These are phyloP conservation scores for Didymella pinodella DNA, from an alignment of 2,329 filamentous ascomycete species.

Conservation along the genomic window DNA sequence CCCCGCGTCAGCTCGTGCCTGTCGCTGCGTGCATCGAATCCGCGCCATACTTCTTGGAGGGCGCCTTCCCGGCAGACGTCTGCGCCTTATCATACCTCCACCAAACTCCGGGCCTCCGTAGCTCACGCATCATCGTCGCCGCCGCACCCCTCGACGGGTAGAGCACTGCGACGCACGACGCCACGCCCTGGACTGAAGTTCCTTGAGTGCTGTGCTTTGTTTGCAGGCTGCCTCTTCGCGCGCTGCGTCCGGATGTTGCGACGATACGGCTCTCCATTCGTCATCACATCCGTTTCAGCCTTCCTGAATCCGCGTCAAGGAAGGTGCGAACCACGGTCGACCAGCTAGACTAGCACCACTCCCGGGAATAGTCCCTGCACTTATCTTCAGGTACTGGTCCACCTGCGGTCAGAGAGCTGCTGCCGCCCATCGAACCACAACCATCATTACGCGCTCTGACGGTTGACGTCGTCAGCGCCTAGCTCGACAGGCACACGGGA, in stretches of 20 bases:
- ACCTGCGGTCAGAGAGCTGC: slow-evolving; percentile 5
- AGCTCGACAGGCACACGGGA: slow-evolving; percentile 14
- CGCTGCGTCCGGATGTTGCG: slow-evolving; percentile 47
- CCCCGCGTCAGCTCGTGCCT: slow-evolving; percentile 38
- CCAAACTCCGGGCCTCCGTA: slow-evolving; percentile 44
- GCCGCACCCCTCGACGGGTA: slow-evolving; percentile 25
- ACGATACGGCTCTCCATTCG: slow-evolving; percentile 43
- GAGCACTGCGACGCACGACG: slow-evolving; percentile 27
- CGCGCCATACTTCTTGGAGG: slow-evolving; percentile 20
- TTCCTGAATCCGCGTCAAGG: slow-evolving; percentile 37
- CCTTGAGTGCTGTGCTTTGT: slow-evolving; percentile 14
- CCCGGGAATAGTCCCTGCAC: slow-evolving; percentile 10
- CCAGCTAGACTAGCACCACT: slow-evolving; percentile 25
- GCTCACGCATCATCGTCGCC: slow-evolving; percentile 31
- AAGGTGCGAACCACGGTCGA: slow-evolving; percentile 32
- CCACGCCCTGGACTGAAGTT: slow-evolving; percentile 3
- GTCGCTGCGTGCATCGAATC: slow-evolving; percentile 37
- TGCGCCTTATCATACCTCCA: slow-evolving; percentile 37
- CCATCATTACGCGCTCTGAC: slow-evolving; percentile 3
- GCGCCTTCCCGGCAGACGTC: slow-evolving; percentile 32
- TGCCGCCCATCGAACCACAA: slow-evolving; percentile 2
- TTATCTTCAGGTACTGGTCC: slow-evolving; percentile 13
- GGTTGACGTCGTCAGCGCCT: slow-evolving; percentile 20
- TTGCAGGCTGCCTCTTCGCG: slow-evolving; percentile 19
- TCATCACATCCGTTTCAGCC: slow-evolving; percentile 51